Evolutionary conservation across 1,284 basidiomycete genomes (phyloP), one percentile per base, ranked within the genome.

Genomic region (Melampsora occidentalis): DNA sequence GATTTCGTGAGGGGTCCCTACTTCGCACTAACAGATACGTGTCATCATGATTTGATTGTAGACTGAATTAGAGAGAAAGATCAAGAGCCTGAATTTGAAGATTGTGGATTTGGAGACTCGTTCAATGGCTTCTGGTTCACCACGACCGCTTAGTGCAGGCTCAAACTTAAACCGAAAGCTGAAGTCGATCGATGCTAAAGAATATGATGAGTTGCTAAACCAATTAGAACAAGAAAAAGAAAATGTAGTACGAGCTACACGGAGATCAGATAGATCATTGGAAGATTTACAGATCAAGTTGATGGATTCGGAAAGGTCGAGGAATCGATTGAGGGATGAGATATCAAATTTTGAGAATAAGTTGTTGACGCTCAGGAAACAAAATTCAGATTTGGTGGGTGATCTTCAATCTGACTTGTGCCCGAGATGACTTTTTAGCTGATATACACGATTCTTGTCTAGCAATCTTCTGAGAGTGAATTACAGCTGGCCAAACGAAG

Each of bases 81-180:
- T 90, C 80, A 92, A 92, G 81, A 90, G 92, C 67, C 84, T 92
- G 46, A 91, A 92, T 77, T 86, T 91, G 49, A 89, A 89, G 42
- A 88, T 93, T 77, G 89, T 91, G 9, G 91, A 93, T 80, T 85
- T 93, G 14, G 92, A 93, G 82, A 91, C 91, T 0, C 90, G 86
- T 80, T 89, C 91, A 0, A 89, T 91, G 79, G 83, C 88, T 9
- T 88, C 82, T 77, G 28, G 28, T 59, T 59, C 53, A 14, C 88
- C 90, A n/a, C 86, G 89, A 31, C 86, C 89, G 25, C 62, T 73
- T 5, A 59, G 63, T 25, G 35, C 67, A 12, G 57, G 51, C 25
- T 61, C 61, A 42, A 76, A 76, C 42, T 42, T 64, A 67, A 75
- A 75, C 42, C 61, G 67, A 39, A 69, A 59, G 12, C 42, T 46